These are phyloP conservation scores for Metahyphopichia silvanorum DNA, from an alignment of 805 yeast genomes.

Conservation along the genomic window DNA sequence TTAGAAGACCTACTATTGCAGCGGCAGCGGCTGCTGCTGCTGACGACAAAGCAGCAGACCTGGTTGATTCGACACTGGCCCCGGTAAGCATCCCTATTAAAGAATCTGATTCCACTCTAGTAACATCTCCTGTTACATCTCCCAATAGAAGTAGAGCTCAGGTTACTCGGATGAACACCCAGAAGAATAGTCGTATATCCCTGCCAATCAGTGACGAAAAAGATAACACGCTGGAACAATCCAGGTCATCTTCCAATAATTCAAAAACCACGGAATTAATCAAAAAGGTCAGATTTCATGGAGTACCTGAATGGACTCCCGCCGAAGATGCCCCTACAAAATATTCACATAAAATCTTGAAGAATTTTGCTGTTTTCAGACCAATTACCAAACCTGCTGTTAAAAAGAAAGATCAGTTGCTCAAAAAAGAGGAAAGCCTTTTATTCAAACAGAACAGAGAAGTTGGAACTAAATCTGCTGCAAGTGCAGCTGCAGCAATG, in stretches of 20 bases:
- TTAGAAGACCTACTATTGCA: constrained; percentile 6
- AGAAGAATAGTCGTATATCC: constrained; percentile 24
- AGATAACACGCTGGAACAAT: constrained; percentile 2
- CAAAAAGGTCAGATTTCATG: constrained; percentile 50
- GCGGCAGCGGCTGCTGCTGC: neutral
- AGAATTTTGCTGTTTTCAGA: constrained; percentile 37
- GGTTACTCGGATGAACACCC: constrained; percentile 26
- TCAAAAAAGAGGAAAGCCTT: constrained; percentile 39
- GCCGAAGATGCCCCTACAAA: constrained; percentile 55
- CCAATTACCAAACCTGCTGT: constrained; percentile 13
- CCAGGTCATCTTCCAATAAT: constrained; percentile 5
- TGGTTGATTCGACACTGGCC: neutral
- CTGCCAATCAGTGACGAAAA: constrained; percentile 7
- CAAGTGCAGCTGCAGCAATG: neutral
- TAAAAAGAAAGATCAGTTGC: constrained; percentile 33
- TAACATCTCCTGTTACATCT: constrained; percentile 3
- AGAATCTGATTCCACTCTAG: constrained; percentile 4
- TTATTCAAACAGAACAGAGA: constrained; percentile 15
- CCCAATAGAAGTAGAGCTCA: constrained; percentile 17
- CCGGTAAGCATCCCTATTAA: constrained; percentile 7
- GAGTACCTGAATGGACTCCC: constrained; percentile 49
- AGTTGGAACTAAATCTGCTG: neutral
- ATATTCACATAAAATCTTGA: constrained; percentile 31
- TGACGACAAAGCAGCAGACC: neutral
- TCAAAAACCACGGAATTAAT: constrained; percentile 3